Base-by-base conservation (phyloP, 495 filamentous ascomycete genomes). In the Immersiella caudata region DNA sequence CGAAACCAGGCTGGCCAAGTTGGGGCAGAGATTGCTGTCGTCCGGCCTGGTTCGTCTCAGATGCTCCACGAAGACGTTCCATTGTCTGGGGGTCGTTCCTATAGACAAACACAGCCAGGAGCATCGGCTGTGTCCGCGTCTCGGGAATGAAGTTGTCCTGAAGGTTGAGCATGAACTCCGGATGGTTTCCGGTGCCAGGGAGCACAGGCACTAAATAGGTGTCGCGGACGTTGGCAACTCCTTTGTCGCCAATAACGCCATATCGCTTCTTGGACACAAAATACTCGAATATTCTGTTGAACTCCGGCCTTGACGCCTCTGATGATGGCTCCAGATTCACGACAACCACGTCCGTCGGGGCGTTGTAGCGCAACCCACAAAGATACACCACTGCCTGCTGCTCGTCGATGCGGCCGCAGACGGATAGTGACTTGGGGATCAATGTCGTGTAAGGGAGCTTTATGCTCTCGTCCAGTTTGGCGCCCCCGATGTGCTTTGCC, bases 371-470 rank as follows among this genome's bases (percentile, higher is more conserved):
- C 33, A 96, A 80, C 26, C 91, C 87, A 71, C 91, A 95, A 2
- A 99, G 88, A 75, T 99, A 99, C 50, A 93, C 90, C 67, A 91
- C 90, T 21, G 93, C 95, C 35, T 90, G 87, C 65, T 89, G 84
- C 65, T 89, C 86, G 20, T 89, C 87, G 62, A 98, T 96, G 6
- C 95, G 87, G 12, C 95, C 95, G 69, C 93, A 90, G 62, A 98
- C 86, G 16, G 85, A 85, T 46, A 99, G 78, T 1, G 79, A 84
- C 6, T 84, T 75, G 0, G 91, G 88, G 14, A 95, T 83, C 2
- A 97, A 79, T 66, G 91, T 84, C 22, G 77, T 76, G 82, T 84
- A 94, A 84, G 95, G 40, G 82, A 89, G 59, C 82, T 76, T 77
- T 66, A 83, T 77, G 64, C 77, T 72, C 79, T 80, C 79, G 86